Percentiles rank a stretch among this genome's conserved stretches.
Evolutionary conservation across 108 stramenopile genomes (phyloP).

Genomic region (Tribonema minus): DNA sequence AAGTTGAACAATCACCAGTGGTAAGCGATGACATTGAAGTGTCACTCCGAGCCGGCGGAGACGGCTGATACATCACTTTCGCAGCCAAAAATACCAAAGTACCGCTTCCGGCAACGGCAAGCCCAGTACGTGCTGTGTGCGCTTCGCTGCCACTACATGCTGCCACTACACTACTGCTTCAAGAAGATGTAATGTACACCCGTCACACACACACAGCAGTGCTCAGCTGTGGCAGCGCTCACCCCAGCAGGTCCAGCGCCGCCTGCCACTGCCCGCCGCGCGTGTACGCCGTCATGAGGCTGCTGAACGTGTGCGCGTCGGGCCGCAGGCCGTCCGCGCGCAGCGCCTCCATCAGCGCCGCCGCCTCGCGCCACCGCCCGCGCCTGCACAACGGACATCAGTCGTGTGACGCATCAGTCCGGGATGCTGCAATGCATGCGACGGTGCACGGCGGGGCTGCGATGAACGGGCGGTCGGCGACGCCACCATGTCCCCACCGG

Average conservation of each 20-base stretch:
- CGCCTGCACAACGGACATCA: neutral
- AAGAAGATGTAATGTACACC: too few relatives aligned
- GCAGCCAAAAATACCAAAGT: neutral
- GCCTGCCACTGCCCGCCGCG: conserved; percentile 32
- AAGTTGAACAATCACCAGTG: too few relatives aligned
- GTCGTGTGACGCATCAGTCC: neutral
- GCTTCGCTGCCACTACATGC: neutral
- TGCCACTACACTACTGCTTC: neutral
- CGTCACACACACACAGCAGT: too few relatives aligned
- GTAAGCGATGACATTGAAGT: too few relatives aligned
- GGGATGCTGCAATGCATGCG: neutral
- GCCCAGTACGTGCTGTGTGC: neutral
- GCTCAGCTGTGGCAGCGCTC: neutral
- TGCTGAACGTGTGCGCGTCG: neutral
- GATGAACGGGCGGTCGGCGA: neutral
- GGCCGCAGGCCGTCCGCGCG: neutral
- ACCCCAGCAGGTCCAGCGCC: conserved; percentile 16
- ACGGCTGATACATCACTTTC: too few relatives aligned
- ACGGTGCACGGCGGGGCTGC: neutral
- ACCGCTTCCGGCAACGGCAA: neutral
- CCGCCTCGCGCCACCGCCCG: neutral
- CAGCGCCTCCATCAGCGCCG: neutral
- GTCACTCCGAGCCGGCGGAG: too few relatives aligned
- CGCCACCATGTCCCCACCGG: too few relatives aligned
- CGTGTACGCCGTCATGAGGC: conserved; percentile 19